phyloP scores from a whole-genome alignment of 1,284 basidiomycete genomes.

The Pseudozyma tsukubaensis region DNA sequence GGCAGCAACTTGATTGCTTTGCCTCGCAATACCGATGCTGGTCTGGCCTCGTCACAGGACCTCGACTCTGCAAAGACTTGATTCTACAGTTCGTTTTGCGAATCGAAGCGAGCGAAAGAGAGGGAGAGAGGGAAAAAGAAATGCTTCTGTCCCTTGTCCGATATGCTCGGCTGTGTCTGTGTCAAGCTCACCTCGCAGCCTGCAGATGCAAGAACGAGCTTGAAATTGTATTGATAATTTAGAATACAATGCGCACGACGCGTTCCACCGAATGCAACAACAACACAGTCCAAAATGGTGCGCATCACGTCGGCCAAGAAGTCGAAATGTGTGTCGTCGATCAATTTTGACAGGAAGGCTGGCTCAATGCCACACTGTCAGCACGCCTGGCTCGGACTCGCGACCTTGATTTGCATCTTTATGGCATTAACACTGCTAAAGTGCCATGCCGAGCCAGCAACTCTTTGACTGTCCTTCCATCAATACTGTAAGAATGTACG shows the following conservation, averaged over 20 bases:
- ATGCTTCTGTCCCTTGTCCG: not conserved
- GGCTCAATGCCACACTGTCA: no score
- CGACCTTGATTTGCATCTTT: no score
- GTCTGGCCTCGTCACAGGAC: not conserved
- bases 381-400: no score
- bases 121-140: not conserved
- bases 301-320: no score
- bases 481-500: not conserved
- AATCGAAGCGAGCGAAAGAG: not conserved
- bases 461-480: no score
- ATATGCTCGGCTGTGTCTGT: no score
- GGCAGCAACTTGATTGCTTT: no score
- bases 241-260: constrained; percentile 7
- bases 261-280: constrained; percentile 1
- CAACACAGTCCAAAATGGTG: not conserved
- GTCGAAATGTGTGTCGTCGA: no score
- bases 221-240: constrained; percentile 2
- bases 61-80: not conserved
- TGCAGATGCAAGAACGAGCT: not conserved
- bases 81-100: not conserved
- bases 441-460: no score
- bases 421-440: no score
- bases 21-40: not conserved
- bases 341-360: no score
- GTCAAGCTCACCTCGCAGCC: no score